These are phyloP conservation scores for Begonia masoniana DNA, from an alignment of 306 rosid genomes.

Conservation along the genomic window DNA sequence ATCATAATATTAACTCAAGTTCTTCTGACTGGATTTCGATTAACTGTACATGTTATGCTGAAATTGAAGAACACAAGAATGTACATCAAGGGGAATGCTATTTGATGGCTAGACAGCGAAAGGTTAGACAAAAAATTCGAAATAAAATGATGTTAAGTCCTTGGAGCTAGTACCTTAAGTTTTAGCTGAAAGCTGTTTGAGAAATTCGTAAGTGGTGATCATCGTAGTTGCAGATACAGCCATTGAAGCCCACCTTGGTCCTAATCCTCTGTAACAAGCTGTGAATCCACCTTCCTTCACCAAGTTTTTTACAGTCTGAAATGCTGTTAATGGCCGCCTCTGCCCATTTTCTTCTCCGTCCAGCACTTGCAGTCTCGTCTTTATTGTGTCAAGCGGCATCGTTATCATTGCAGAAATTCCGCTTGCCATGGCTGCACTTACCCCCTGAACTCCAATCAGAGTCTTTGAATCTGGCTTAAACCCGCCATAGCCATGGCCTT, in stretches of 20 bases:
- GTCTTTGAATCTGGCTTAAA: slow-evolving; percentile 52
- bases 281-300: slow-evolving; percentile 66
- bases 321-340: slow-evolving; percentile 45
- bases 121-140: too few species aligned
- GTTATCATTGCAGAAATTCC: slow-evolving; percentile 84
- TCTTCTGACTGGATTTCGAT: too few species aligned
- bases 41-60: too few species aligned
- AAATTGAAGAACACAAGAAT: too few species aligned
- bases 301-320: slow-evolving; percentile 58
- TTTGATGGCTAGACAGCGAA: too few species aligned
- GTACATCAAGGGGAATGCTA: too few species aligned
- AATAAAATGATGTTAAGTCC: too few species aligned
- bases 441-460: slow-evolving; percentile 54
- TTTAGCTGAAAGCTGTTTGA: slow-evolving; percentile 83
- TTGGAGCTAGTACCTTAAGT: slow-evolving; percentile 12
- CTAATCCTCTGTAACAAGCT: slow-evolving; percentile 94
- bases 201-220: slow-evolving; percentile 94
- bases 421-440: slow-evolving; percentile 86
- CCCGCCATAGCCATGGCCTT: slow-evolving; percentile 9
- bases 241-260: slow-evolving; percentile 94
- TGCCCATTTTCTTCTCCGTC: slow-evolving; percentile 76
- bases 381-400: slow-evolving; percentile 81
- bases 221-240: slow-evolving; percentile 89
- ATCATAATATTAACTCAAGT: too few species aligned
- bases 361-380: slow-evolving; percentile 89